Conservation (phyloP, 169 alveolate genomes). For the Plasmodium gaboni region DNA sequence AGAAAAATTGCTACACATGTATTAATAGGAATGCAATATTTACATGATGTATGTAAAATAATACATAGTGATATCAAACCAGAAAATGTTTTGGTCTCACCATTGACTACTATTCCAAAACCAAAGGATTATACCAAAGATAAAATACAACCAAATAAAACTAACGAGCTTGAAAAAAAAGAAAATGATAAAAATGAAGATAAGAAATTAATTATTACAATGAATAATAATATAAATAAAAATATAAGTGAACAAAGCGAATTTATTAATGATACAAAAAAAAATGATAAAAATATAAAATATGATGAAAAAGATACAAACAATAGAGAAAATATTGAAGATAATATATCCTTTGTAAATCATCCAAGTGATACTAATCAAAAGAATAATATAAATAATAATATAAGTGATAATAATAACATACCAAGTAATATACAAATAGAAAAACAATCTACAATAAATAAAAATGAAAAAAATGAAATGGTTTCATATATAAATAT, state of each 20-base stretch:
- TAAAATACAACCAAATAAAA: not conserved
- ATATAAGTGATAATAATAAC: not conserved
- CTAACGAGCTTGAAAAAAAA: not conserved
- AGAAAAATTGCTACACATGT: conserved; percentile 97
- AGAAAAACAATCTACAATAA: not conserved
- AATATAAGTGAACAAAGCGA: conserved; percentile 7
- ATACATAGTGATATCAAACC: conserved; percentile 99
- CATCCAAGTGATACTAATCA: conserved; percentile 33
- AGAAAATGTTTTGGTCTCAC: conserved; percentile 94
- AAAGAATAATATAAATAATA: conserved; percentile 36
- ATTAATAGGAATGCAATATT: conserved; percentile 97
- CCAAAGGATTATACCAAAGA: conserved; percentile 43
- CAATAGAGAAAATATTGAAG: conserved; percentile 13
- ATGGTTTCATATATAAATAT: not conserved
- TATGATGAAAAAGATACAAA: not conserved
- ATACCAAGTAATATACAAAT: not conserved
- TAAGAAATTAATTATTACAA: not conserved
- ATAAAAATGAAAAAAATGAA: not conserved
- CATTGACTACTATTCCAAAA: conserved; percentile 59
- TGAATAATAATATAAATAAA: not conserved
- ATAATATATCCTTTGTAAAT: conserved; percentile 46
- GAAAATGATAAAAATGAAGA: conserved; percentile 1
- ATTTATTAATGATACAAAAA: not conserved
- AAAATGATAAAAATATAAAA: not conserved
- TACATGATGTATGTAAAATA: conserved; percentile 96